Conservation (phyloP, 768 basidiomycete genomes). For the Suillus brevipes region DNA sequence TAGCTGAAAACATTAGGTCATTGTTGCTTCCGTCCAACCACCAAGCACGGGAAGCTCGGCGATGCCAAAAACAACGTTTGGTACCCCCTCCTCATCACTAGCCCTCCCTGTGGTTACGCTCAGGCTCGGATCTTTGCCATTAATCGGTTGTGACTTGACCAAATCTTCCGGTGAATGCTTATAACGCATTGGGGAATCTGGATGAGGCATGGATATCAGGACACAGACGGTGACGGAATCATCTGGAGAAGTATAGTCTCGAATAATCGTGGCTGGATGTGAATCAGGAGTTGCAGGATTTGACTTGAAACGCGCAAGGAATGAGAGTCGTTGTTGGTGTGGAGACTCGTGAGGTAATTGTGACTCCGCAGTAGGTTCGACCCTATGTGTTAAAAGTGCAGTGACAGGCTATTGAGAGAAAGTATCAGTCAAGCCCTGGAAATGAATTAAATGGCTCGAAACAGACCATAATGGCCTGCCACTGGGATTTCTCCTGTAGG, state of each 20-base stretch:
- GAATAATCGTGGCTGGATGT: neutral
- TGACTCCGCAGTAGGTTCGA: neutral
- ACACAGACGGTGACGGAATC: slow-evolving; percentile 55
- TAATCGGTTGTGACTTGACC: slow-evolving; percentile 17
- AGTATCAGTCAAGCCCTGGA: slow-evolving; percentile 5
- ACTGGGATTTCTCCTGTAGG: slow-evolving; percentile 24
- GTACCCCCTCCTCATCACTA: slow-evolving; percentile 38
- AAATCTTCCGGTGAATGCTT: slow-evolving; percentile 18
- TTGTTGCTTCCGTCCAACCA: neutral
- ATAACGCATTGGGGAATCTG: slow-evolving; percentile 19
- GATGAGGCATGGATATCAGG: slow-evolving; percentile 57
- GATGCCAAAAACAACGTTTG: slow-evolving; percentile 52
- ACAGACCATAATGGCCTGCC: slow-evolving; percentile 53
- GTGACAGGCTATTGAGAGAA: slow-evolving; percentile 18
- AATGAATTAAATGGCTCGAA: neutral
- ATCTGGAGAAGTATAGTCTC: slow-evolving; percentile 12
- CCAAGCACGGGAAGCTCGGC: slow-evolving; percentile 32
- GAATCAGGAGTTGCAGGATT: slow-evolving; percentile 12
- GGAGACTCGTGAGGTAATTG: neutral
- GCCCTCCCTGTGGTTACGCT: slow-evolving; percentile 20
- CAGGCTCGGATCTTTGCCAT: neutral
- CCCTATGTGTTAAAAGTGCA: slow-evolving; percentile 33
- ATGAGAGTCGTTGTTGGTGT: slow-evolving; percentile 6
- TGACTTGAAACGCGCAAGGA: slow-evolving; percentile 7
- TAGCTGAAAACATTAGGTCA: neutral